A percentile compares a stretch with the other conserved stretches of the same genome.
phyloP scores from a whole-genome alignment of 176 grass and related monocot genomes.

The Echinochloa phyllopogon region DNA sequence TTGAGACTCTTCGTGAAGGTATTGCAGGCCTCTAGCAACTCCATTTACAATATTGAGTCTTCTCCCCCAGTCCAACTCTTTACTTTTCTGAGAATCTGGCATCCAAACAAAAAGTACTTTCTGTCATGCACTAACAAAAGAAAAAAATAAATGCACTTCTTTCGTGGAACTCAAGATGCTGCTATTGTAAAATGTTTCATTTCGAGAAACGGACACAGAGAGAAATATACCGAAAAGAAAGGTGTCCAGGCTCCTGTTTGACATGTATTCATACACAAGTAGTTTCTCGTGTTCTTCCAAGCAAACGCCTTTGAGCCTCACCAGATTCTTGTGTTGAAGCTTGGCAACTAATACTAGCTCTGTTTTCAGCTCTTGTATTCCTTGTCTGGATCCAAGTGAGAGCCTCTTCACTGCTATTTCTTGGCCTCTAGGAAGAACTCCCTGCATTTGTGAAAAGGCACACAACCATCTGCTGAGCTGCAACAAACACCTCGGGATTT shows the following conservation, averaged over 20 bases:
- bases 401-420: constrained; percentile 63
- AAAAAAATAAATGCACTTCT: too few species aligned
- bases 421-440: constrained; percentile 40
- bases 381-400: constrained; percentile 43
- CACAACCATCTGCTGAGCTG: neutral
- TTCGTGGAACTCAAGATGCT: too few species aligned
- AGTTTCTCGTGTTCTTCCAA: constrained; percentile 54
- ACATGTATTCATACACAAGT: constrained; percentile 62
- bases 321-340: constrained; percentile 64
- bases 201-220: too few species aligned
- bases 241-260: constrained; percentile 64
- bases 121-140: neutral
- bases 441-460: constrained; percentile 12
- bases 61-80: constrained; percentile 47
- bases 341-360: constrained; percentile 56
- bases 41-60: constrained; percentile 43
- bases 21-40: constrained; percentile 64
- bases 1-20: constrained; percentile 74
- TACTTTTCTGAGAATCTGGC: constrained; percentile 45
- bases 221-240: constrained; percentile 49
- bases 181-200: too few species aligned
- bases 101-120: neutral
- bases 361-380: constrained; percentile 52
- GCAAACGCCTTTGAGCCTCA: constrained; percentile 51
- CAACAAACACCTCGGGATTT: neutral